Percentiles rank a stretch among this genome's conserved stretches.
These are phyloP conservation scores for Lactifluus rugatus DNA, from an alignment of 768 basidiomycete genomes.

Conservation along the genomic window DNA sequence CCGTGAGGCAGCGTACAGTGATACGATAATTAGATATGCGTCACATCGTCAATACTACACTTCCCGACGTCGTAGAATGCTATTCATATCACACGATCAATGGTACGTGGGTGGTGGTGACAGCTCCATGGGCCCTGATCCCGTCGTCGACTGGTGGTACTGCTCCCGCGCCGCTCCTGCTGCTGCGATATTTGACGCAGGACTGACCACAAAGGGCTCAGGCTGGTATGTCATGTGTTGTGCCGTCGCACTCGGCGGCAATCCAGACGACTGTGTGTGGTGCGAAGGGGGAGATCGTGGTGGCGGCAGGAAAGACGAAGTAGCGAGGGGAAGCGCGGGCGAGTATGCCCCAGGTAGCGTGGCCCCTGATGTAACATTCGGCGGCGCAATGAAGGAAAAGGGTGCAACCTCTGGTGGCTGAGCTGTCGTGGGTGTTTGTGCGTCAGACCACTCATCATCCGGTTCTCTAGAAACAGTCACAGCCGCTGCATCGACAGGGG, in stretches of 20 bases:
- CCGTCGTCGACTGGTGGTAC: neutral
- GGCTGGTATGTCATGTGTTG: neutral
- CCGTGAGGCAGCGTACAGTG: no score
- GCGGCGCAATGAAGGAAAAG: neutral
- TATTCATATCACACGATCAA: neutral
- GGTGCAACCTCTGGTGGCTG: neutral
- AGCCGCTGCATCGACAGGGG: neutral
- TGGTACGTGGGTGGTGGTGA: slow-evolving; percentile 8
- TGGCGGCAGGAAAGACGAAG: neutral
- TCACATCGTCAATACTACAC: no score
- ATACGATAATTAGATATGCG: no score
- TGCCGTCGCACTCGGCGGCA: neutral
- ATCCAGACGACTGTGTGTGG: neutral
- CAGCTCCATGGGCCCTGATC: neutral
- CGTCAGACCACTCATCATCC: slow-evolving; percentile 8
- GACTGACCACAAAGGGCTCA: neutral
- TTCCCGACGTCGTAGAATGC: no score
- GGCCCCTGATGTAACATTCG: neutral
- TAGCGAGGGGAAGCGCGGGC: neutral
- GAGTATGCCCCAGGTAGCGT: neutral
- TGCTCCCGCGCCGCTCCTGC: neutral
- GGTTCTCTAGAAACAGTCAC: neutral
- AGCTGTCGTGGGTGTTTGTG: neutral
- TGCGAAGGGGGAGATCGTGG: neutral
- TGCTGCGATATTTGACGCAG: neutral